Conservation (phyloP, 140 eudicot genomes). For the Bidens hawaiensis region DNA sequence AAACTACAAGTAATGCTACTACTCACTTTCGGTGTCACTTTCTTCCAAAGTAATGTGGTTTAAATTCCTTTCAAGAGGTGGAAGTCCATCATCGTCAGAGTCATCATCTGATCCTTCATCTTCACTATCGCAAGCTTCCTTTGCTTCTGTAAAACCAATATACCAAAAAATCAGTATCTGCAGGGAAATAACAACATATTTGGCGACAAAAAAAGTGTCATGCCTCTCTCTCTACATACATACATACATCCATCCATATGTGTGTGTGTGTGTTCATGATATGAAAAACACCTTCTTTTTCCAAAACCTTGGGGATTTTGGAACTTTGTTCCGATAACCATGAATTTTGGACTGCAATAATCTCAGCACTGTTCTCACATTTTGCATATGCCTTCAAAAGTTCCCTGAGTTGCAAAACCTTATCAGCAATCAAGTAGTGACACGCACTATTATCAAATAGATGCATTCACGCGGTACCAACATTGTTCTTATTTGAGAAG, state of each 20-base stretch:
- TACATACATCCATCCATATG: neutral
- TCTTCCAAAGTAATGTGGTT: slow-evolving; percentile 64
- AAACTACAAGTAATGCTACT: slow-evolving; percentile 26
- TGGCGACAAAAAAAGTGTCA: neutral
- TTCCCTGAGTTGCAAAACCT: slow-evolving; percentile 45
- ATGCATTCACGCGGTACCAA: slow-evolving; percentile 1
- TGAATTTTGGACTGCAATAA: slow-evolving; percentile 77
- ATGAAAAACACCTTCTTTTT: slow-evolving; percentile 39
- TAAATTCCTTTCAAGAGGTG: slow-evolving; percentile 75
- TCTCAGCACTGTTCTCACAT: slow-evolving; percentile 78
- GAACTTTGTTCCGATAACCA: slow-evolving; percentile 84
- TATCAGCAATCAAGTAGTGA: slow-evolving; percentile 1
- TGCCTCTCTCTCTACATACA: no score
- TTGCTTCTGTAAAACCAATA: slow-evolving; percentile 32
- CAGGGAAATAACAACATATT: neutral
- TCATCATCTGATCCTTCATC: slow-evolving; percentile 43
- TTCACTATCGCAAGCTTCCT: slow-evolving; percentile 22
- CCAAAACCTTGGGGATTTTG: slow-evolving; percentile 27
- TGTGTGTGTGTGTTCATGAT: no score
- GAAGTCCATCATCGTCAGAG: slow-evolving; percentile 86
- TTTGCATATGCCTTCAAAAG: slow-evolving; percentile 83
- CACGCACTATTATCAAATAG: neutral
- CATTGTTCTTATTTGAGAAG: neutral
- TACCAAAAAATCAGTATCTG: neutral
- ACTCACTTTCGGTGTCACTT: slow-evolving; percentile 62